Percentiles rank a stretch among this genome's conserved stretches.
phyloP scores from a whole-genome alignment of 164 flowering plant species.

The Paratinospora sagittata region DNA sequence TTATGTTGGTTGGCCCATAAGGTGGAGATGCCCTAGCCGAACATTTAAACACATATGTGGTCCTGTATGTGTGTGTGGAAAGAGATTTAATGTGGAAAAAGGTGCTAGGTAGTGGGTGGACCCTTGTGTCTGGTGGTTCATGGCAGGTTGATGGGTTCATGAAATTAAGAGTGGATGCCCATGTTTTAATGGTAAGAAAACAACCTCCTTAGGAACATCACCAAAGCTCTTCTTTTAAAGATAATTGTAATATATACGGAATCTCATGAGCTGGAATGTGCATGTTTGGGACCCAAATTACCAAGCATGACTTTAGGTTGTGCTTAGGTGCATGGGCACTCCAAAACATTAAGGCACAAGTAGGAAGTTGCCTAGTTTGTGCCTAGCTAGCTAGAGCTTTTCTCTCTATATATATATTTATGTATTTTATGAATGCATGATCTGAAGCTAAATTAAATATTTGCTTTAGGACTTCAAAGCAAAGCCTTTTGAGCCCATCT shows the following conservation, averaged over 20 bases:
- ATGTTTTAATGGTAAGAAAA: conserved; percentile 22
- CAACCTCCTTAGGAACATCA: conserved; percentile 6
- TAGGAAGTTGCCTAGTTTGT: not conserved
- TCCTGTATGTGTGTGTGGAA: not conserved
- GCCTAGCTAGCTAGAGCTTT: no score
- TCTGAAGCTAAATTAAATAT: no score
- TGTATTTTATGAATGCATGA: no score
- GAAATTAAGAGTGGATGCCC: conserved; percentile 14
- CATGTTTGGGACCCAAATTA: conserved; percentile 13
- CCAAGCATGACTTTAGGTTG: not conserved
- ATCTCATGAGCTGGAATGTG: not conserved
- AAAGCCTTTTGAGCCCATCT: no score
- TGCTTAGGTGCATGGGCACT: not conserved
- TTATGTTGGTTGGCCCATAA: not conserved
- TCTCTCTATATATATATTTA: no score
- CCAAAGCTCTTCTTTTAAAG: not conserved
- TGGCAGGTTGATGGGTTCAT: conserved; percentile 2
- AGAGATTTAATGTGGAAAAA: not conserved
- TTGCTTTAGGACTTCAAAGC: no score
- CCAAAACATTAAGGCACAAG: not conserved
- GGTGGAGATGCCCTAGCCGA: not conserved
- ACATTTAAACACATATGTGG: conserved; percentile 14
- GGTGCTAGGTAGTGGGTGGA: conserved; percentile 6
- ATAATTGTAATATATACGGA: no score
- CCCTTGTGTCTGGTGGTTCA: conserved; percentile 14